A percentile compares a stretch with the other conserved stretches of the same genome.
Evolutionary conservation across 1,284 basidiomycete species (phyloP).

Genomic region (Vanrija sp.): DNA sequence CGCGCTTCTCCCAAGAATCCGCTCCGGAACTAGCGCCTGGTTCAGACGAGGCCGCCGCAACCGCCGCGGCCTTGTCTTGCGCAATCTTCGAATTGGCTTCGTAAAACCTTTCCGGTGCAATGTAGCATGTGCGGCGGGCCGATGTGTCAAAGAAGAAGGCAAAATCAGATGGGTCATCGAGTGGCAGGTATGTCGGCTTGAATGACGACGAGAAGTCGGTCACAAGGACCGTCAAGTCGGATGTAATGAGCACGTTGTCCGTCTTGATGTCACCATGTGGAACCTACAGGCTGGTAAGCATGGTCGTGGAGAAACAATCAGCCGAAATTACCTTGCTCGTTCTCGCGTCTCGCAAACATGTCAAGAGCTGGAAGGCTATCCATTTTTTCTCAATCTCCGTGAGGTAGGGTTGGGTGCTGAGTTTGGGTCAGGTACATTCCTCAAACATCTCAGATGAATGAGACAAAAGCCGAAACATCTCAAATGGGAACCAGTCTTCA

Average conservation of each 20-base stretch:
- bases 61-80: conserved; percentile 55
- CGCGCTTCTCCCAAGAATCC: conserved; percentile 54
- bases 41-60: conserved; percentile 49
- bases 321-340: conserved; percentile 56
- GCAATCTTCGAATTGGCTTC: conserved; percentile 69
- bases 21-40: conserved; percentile 7
- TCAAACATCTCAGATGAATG: conserved; percentile 1
- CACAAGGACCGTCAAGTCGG: conserved; percentile 91
- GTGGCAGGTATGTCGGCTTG: conserved; percentile 91
- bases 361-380: conserved; percentile 92
- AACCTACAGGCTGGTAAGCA: conserved; percentile 53
- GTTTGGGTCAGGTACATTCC: neutral
- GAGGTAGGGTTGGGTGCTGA: conserved; percentile 91
- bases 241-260: conserved; percentile 94
- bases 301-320: neutral
- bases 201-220: conserved; percentile 91
- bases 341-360: conserved; percentile 76
- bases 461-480: no score
- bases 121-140: conserved; percentile 85
- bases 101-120: conserved; percentile 96
- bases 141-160: conserved; percentile 98
- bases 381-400: conserved; percentile 92
- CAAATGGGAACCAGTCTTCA: no score
- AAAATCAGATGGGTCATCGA: conserved; percentile 96
- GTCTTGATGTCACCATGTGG: conserved; percentile 98